Base-by-base conservation (phyloP, 108 stramenopile genomes). In the Nannochloropsis gaditana region DNA sequence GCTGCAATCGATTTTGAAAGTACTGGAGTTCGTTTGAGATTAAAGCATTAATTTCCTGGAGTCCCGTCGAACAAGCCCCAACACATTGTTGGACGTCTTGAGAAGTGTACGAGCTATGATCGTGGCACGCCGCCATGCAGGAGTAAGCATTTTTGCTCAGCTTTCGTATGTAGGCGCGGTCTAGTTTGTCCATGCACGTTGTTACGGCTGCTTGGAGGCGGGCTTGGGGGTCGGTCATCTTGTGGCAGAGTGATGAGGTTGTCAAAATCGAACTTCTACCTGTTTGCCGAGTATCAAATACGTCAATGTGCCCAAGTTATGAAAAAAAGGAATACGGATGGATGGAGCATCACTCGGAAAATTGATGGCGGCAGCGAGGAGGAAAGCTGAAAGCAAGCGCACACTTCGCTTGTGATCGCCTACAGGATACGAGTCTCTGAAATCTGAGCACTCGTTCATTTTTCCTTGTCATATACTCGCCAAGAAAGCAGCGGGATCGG, bases 41-140 rank as follows among this genome's bases (percentile, higher is more conserved):
- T n/a, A 73, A n/a, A n/a, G 59, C 59, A 73, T 73, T 73, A n/a
- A 73, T n/a, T 73, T 73, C 59, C n/a, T 73, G 59, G 19, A 73
- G 59, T 15, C 59, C 59, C 59, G n/a, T 73, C 4, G 59, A 73
- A 73, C 59, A 73, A n/a, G 59, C 59, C 59, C 59, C 59, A n/a
- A 73, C 59, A n/a, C 59, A 73, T 73, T 73, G 59, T n/a, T 73
- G 59, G 59, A 73, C n/a, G 59, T 73, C 59, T 73, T 73, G 59
- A n/a, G 59, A 73, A n/a, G 3, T 73, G 59, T 73, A 73, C 4
- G 19, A n/a, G n/a, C 59, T 73, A n/a, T 73, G 59, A n/a, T 73
- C 59, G 59, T 73, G 59, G 59, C 59, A 73, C 59, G 59, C n/a
- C 59, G 59, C 59, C 59, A 73, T 73, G 59, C 59, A 73, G 4